phyloP scores from a whole-genome alignment of 1,139 yeast species.

The Lizanozyma gosingica region DNA sequence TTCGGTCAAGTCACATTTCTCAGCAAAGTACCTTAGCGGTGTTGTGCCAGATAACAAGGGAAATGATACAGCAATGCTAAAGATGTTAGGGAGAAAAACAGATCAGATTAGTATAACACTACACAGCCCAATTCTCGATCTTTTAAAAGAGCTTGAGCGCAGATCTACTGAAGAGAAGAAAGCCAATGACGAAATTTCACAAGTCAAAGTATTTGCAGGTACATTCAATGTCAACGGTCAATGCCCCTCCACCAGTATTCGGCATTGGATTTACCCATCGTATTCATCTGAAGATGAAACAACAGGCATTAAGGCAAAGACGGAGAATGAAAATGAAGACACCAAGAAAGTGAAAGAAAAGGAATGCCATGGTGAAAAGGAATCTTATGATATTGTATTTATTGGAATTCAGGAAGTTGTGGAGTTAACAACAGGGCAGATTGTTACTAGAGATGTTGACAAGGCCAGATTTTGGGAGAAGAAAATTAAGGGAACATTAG shows the following conservation, averaged over 20 bases:
- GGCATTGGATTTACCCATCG: conserved; percentile 50
- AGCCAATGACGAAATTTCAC: conserved; percentile 35
- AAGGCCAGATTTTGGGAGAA: conserved; percentile 75
- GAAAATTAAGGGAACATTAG: conserved; percentile 50
- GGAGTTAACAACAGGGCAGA: conserved; percentile 84
- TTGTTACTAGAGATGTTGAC: conserved; percentile 70
- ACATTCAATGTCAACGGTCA: conserved; percentile 69
- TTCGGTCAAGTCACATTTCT: conserved; percentile 34
- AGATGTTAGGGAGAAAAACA: conserved; percentile 39
- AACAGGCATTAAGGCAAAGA: too few species aligned
- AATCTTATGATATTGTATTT: conserved; percentile 58
- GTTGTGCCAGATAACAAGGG: conserved; percentile 31
- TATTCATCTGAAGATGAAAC: too few species aligned
- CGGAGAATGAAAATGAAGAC: conserved; percentile 5
- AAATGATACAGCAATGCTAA: conserved; percentile 38
- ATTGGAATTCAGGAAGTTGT: conserved; percentile 91
- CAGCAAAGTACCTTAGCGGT: conserved; percentile 37
- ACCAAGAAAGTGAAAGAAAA: conserved; percentile 8
- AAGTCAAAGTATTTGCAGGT: conserved; percentile 49
- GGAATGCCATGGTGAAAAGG: conserved; percentile 4
- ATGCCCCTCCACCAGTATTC: conserved; percentile 41
- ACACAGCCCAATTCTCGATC: conserved; percentile 66
- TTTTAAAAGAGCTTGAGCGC: conserved; percentile 21
- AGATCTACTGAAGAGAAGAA: conserved; percentile 37
- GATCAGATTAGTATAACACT: conserved; percentile 40